Base-by-base conservation (phyloP, 306 rosid genomes). In the Hippophae rhamnoides region DNA sequence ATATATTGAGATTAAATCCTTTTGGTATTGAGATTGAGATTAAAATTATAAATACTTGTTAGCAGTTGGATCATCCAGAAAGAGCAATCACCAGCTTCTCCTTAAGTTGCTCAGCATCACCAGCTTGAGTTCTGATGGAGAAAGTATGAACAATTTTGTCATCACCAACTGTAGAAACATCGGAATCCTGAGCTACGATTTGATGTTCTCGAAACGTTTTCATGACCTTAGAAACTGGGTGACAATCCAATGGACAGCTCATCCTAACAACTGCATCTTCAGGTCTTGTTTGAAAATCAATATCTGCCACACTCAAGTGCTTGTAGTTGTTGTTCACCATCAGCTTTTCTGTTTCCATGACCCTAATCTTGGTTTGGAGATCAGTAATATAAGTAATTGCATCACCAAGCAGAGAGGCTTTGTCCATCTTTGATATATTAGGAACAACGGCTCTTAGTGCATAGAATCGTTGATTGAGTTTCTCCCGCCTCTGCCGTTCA, bases 371-470 rank as follows among this genome's bases (percentile, higher is more conserved):
- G 74, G 64, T 78, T 71, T 89, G 97, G 31, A 89, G 95, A 79
- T 89, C 95, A 0, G 90, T 89, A 67, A 89, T 89, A 46, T 81
- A 81, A 8, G 95, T 69, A 52, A 89, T 89, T 63, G 97, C 95
- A 59, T 89, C 95, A 6, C 97, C 97, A 27, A 89, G 97, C 3
- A 89, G 78, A 64, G 97, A 89, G 12, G 97, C 97, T 76, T 89
- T 89, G 81, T 89, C 96, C 96, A 89, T 89, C 71, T 89, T 89
- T 10, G 96, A 89, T 74, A 89, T 89, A 60, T 89, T 89, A 3
- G 97, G 97, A 60, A 89, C 97, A 72, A 89, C 97, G 18, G 97
- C 95, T 71, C 97, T 71, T 48, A 89, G 79, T 5, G 95, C 95
- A 13, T 89, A 89, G 64, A 89, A 89, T 60, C 95, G 78, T 69